Evolutionary conservation across 2,329 filamentous ascomycete species (phyloP), one percentile per base, ranked within the genome.

Genomic region (Mariannaea elegans): DNA sequence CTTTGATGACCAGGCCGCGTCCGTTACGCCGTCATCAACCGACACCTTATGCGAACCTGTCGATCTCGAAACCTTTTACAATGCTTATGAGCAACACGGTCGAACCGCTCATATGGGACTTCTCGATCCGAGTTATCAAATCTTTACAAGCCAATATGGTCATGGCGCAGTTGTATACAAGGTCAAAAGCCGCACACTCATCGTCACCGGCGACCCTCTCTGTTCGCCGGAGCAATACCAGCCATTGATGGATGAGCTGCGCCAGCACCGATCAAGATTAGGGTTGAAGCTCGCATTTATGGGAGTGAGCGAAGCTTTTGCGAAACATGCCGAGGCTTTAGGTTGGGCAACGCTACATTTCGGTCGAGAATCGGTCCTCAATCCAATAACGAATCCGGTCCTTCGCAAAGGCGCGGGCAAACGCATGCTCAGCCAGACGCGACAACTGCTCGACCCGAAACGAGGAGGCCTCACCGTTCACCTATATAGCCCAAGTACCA

Each of bases 61-160:
- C 8, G 24, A 34, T 3, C 31, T 42, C 24, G 44, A 42, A 3
- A 41, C 42, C 18, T 47, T 58, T 23, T 27, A 46, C 16, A 23
- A 38, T 23, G 54, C 59, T 1, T 66, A 66, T 21, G 38, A 60
- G n/a, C 56, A 52, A 24, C 60, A 61, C 51, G 64, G 65, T 41
- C 49, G 61, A 16, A 65, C 65, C 8, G 61, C 65, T 8, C 65
- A 68, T 58, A 68, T 68, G 65, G 64, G 65, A 7, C 57, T 68
- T 27, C 65, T 68, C 36, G 65, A 68, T 19, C 64, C 64, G 12
- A 64, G 46, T 45, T 68, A 68, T 44, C 21, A 59, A 12, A 24
- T 59, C n/a, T 68, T 68, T 34, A 58, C 60, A 13, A 66, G 64
- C 51, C 60, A 45, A 42, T 39, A 54, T 8, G 60, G 64, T 19